Base-by-base conservation (phyloP, 2,329 filamentous ascomycete genomes). In the Rutstroemia sp. region DNA sequence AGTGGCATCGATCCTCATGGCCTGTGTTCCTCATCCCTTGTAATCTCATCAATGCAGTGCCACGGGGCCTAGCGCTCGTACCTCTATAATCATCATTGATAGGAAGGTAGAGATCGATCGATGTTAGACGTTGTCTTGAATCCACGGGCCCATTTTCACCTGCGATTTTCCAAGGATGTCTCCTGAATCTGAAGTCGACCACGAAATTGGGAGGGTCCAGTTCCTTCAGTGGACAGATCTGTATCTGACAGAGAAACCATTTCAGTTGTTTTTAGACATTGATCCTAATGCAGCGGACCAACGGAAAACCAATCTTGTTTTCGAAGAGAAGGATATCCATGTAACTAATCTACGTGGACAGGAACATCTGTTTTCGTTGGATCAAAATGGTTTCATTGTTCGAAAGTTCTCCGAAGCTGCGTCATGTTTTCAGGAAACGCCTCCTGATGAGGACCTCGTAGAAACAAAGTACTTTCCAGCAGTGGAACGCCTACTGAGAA, bases 201-300 rank as follows among this genome's bases (percentile, higher is more conserved):
- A 21, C 21, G 40, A 44, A 21, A 44, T 44, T 21, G 40, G n/a
- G 9, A 44, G 40, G n/a, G 40, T 58, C 2, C 45, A 56, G 12
- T 58, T 56, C 23, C 46, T 57, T 9, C 36, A 59, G 23, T 54
- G 54, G 57, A 44, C 51, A 40, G 30, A 34, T 34, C 10, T 34
- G 30, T 34, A 34, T 12, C 30, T 34, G 10, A 34, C 30, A 12
- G 30, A 34, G 30, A 34, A 34, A 34, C 30, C 30, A 4, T 34
- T 34, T 12, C 30, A 34, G 30, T 34, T 34, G 30, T 34, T 34
- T 34, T 10, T 34, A 10, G 30, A 34, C 9, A 34, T 34, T 34
- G 30, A 34, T 34, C 30, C 30, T 34, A 12, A 34, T 34, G 30
- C 30, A 10, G 30, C 30, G 9, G 30, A 34, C 30, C 30, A 34